phyloP scores from a whole-genome alignment of 257 asterid species.

The Solanum rostratum region DNA sequence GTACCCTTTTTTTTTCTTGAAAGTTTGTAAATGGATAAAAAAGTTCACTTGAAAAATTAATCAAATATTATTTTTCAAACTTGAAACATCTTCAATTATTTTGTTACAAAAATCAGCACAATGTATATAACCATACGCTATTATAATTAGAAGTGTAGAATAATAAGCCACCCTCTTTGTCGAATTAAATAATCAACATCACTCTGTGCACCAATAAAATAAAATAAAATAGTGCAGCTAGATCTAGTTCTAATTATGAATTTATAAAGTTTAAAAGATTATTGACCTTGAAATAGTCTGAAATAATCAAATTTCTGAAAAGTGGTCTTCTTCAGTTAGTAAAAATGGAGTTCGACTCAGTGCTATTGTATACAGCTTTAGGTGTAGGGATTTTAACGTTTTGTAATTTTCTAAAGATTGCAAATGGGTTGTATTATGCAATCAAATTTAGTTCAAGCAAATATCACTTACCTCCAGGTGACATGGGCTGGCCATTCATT shows the following conservation, averaged over 20 bases:
- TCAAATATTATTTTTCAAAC: too few species aligned
- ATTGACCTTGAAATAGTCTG: neutral
- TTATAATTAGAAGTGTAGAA: too few species aligned
- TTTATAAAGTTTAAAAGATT: neutral
- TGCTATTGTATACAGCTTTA: neutral
- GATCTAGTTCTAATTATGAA: neutral
- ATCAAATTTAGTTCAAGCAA: neutral
- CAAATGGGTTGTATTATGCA: neutral
- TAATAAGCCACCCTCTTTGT: too few species aligned
- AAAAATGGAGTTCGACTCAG: neutral
- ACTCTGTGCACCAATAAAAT: too few species aligned
- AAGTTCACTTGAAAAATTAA: too few species aligned
- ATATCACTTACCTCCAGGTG: conserved; percentile 1
- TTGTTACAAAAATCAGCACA: too few species aligned
- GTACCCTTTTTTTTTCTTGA: too few species aligned
- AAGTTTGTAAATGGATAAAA: too few species aligned
- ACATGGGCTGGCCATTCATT: conserved; percentile 6
- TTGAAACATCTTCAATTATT: too few species aligned
- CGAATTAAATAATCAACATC: too few species aligned
- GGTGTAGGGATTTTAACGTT: neutral
- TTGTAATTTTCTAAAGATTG: neutral
- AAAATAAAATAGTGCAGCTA: neutral
- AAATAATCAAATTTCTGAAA: neutral
- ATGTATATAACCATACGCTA: too few species aligned
- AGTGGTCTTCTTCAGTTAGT: neutral